Base-by-base conservation (phyloP, 768 basidiomycete genomes). In the Trametes gibbosa region DNA sequence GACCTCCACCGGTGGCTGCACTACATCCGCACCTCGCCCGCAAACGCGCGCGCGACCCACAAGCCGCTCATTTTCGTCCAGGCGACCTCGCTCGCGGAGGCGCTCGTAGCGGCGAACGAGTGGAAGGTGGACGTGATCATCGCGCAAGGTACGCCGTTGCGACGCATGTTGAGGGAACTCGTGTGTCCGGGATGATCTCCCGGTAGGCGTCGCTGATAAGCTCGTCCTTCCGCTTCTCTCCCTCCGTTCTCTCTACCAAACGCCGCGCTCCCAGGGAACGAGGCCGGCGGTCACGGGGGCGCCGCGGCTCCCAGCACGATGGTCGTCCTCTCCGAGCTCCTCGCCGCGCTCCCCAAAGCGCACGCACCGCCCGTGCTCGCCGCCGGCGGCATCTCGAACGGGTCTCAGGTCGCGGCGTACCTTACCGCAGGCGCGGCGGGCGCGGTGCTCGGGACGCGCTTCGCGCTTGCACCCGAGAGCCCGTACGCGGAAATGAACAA, bases 241-340 rank as follows among this genome's bases (percentile, higher is more conserved):
- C 13, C 21, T 27, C 7, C 41, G 16, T 23, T 40, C 47, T 29
- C 35, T 49, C 13, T 24, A 21, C 23, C 21, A 45, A 45, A 23
- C 46, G 19, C 46, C 34, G 46, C 17, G 17, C 61, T 50, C 5
- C 27, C 67, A 92, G 91, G 91, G 4, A 82, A 77, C 56, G 92
- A 94, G 72, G 82, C 89, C 39, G 92, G 92, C 8, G 92, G 92
- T 25, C 92, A 93, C 71, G 90, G 89, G 7, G 72, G 78, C 47
- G 63, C 72, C 21, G 67, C 77, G 40, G 82, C 87, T 7, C 80
- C 81, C 37, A 83, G 90, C 1, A 76, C 89, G 53, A 71, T 84
- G 54, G 81, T 80, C 14, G 74, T 92, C 43, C 67, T 92, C 53
- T 77, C 86, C 6, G 74, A 77, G 53, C 75, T 90, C 63, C 72